Percentiles rank a stretch among this genome's conserved stretches.
Conservation (phyloP, 2,329 filamentous ascomycete species). For the Ophiocordyceps australis region DNA sequence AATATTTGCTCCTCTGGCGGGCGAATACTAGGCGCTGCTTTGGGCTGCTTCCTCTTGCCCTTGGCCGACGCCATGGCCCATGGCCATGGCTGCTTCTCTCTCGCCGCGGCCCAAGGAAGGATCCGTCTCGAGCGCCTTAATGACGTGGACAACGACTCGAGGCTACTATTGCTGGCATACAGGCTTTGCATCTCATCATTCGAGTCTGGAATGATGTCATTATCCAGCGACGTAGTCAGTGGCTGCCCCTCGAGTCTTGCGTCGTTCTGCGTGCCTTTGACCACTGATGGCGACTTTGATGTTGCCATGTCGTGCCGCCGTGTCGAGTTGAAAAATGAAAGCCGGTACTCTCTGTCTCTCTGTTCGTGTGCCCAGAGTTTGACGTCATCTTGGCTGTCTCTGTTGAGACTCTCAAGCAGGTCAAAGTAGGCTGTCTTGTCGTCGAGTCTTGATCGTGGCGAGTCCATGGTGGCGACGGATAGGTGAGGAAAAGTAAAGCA, state of each 20-base stretch:
- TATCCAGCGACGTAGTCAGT: constrained; percentile 4
- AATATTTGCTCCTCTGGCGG: constrained; percentile 40
- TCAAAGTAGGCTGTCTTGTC: constrained; percentile 28
- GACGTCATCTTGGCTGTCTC: constrained; percentile 8
- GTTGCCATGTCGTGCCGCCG: too few species aligned
- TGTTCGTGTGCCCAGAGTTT: constrained; percentile 12
- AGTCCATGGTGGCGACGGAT: too few species aligned
- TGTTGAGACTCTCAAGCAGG: constrained; percentile 13
- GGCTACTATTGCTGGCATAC: too few species aligned
- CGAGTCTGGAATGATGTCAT: constrained; percentile 11
- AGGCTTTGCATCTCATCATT: too few species aligned
- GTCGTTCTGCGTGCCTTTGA: too few species aligned
- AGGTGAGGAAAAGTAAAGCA: too few species aligned
- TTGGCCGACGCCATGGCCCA: constrained; percentile 10
- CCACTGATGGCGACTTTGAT: constrained; percentile 2
- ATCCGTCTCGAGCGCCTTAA: constrained; percentile 3
- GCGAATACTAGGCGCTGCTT: constrained; percentile 20
- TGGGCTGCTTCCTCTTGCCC: constrained; percentile 27
- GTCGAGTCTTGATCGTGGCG: too few species aligned
- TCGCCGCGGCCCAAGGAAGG: neutral
- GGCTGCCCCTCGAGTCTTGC: too few species aligned
- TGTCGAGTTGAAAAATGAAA: constrained; percentile 15
- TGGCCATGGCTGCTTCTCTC: constrained; percentile 6
- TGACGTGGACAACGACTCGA: too few species aligned
- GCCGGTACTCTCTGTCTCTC: constrained; percentile 11